phyloP scores from a whole-genome alignment of 2,329 filamentous ascomycete genomes.

The Trichoderma sp. region DNA sequence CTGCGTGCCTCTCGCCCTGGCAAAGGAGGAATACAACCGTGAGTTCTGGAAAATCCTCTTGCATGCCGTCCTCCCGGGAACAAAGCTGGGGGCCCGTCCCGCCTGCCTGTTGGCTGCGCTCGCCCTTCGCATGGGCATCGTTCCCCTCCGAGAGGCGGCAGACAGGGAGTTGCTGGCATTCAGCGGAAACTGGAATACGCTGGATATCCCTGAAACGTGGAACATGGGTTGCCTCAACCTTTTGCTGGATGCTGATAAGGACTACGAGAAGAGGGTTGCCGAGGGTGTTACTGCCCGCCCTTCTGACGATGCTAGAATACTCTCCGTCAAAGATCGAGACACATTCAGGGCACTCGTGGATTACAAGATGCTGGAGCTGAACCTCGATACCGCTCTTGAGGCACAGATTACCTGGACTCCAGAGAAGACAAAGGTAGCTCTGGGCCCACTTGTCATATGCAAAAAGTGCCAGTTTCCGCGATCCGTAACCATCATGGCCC shows the following conservation, averaged over 20 bases:
- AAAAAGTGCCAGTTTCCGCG: slow-evolving; percentile 42
- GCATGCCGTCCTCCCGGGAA: slow-evolving; percentile 48
- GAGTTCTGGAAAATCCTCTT: slow-evolving; percentile 49
- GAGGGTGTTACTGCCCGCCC: slow-evolving; percentile 23
- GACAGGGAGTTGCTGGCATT: slow-evolving; percentile 41
- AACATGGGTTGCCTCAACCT: slow-evolving; percentile 43
- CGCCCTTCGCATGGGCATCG: slow-evolving; percentile 47
- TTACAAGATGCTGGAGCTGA: slow-evolving; percentile 46
- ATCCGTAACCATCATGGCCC: slow-evolving; percentile 49
- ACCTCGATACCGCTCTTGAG: slow-evolving; percentile 43
- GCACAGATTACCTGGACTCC: slow-evolving; percentile 46
- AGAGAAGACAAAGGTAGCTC: slow-evolving; percentile 39
- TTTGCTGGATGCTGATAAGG: slow-evolving; percentile 46
- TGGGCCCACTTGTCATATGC: slow-evolving; percentile 45
- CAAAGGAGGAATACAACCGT: slow-evolving; percentile 32
- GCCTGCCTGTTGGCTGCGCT: slow-evolving; percentile 47
- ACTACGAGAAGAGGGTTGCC: slow-evolving; percentile 31
- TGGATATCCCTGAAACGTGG: slow-evolving; percentile 50
- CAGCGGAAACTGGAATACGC: slow-evolving; percentile 44
- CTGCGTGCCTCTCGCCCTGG: slow-evolving; percentile 44
- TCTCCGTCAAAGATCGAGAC: slow-evolving; percentile 36
- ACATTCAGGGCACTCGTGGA: slow-evolving; percentile 45
- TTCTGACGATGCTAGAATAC: slow-evolving; percentile 25
- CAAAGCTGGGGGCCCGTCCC: slow-evolving; percentile 43
- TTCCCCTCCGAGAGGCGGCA: slow-evolving; percentile 39